Conservation (phyloP, 345 rosid species). For the Bretschneidera sinensis region DNA sequence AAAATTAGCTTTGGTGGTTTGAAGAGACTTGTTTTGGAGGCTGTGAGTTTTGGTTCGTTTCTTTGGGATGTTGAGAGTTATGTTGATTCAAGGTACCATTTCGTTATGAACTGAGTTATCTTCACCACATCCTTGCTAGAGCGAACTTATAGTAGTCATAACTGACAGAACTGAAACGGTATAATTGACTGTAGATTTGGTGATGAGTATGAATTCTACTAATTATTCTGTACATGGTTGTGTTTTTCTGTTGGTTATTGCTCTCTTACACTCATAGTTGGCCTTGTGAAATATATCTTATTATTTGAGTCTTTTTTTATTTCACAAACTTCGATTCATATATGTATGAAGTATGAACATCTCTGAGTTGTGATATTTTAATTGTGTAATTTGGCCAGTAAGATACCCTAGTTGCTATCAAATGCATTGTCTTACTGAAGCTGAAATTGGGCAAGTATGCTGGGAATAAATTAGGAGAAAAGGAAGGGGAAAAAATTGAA, state of each 20-base stretch:
- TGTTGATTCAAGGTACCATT: conserved; percentile 92
- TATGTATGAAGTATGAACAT: not conserved
- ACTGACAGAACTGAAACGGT: conserved; percentile 13
- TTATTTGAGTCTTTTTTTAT: not conserved
- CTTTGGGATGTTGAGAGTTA: conserved; percentile 97
- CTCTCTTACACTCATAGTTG: no score
- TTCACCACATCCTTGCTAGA: not conserved
- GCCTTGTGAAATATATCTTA: not conserved
- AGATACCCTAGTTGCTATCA: not conserved
- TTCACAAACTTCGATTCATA: no score
- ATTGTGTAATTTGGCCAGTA: not conserved
- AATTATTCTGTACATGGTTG: conserved; percentile 15
- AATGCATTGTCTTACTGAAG: not conserved
- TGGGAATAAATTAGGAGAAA: no score
- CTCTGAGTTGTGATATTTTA: not conserved
- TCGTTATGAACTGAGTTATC: conserved; percentile 53
- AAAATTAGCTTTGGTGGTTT: conserved; percentile 83
- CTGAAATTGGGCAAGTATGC: not conserved
- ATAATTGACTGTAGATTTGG: conserved; percentile 15
- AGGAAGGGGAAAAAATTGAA: no score
- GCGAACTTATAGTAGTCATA: not conserved
- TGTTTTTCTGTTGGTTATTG: conserved; percentile 4
- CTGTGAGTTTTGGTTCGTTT: conserved; percentile 93
- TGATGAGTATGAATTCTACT: conserved; percentile 1
- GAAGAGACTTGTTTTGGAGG: conserved; percentile 93